phyloP scores from a whole-genome alignment of 1,284 basidiomycete species.

The Boletus holoroseus region DNA sequence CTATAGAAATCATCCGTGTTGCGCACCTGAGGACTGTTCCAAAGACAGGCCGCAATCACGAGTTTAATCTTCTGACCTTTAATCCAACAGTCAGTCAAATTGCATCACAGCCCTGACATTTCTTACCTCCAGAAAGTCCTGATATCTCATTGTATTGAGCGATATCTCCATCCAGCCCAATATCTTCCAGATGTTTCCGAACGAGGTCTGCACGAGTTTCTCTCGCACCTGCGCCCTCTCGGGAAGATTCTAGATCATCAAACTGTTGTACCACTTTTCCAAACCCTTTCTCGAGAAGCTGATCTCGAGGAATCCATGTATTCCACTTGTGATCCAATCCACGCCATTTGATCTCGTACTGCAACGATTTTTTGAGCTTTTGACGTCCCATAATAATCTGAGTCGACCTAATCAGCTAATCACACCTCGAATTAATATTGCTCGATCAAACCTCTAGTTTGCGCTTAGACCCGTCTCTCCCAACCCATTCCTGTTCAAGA shows the following conservation, averaged over 20 bases:
- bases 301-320: conserved; percentile 90
- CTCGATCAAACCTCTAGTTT: conserved; percentile 71
- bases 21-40: conserved; percentile 86
- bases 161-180: conserved; percentile 95
- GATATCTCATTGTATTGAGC: conserved; percentile 96
- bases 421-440: conserved; percentile 4
- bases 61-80: conserved; percentile 95
- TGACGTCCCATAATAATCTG: conserved; percentile 91
- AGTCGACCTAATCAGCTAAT: conserved; percentile 5
- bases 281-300: conserved; percentile 86
- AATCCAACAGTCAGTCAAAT: conserved; percentile 27
- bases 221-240: conserved; percentile 86
- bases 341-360: conserved; percentile 96
- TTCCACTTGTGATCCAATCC: conserved; percentile 93
- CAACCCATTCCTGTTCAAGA: conserved; percentile 86
- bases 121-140: conserved; percentile 77
- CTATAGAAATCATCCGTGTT: neutral
- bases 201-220: conserved; percentile 79
- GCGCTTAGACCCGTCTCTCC: conserved; percentile 86
- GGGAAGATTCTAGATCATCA: conserved; percentile 92
- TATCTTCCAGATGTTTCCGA: conserved; percentile 87
- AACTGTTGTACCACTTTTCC: conserved; percentile 88
- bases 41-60: conserved; percentile 89
- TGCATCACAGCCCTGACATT: conserved; percentile 6
- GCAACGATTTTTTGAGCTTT: conserved; percentile 95